These are phyloP conservation scores for Lodderomyces metapsilosis DNA, from an alignment of 1,139 yeast species.

Conservation along the genomic window DNA sequence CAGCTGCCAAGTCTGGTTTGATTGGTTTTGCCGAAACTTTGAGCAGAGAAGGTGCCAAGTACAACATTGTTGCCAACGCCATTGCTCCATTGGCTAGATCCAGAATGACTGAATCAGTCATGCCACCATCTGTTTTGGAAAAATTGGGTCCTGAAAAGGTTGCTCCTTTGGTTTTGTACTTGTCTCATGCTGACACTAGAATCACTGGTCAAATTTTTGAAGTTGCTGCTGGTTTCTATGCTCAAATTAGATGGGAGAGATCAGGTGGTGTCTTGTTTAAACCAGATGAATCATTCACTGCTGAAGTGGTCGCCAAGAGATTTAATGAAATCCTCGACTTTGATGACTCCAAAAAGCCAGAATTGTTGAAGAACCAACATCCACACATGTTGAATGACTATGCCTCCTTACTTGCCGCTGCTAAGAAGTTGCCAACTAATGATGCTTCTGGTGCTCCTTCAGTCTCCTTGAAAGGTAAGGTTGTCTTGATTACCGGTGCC, in stretches of 20 bases:
- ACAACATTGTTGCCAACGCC: conserved; percentile 80
- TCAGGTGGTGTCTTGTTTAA: conserved; percentile 82
- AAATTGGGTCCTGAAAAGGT: conserved; percentile 83
- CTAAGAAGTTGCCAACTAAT: conserved; percentile 54
- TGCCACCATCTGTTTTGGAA: conserved; percentile 83
- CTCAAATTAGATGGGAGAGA: conserved; percentile 94
- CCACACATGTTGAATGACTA: conserved; percentile 68
- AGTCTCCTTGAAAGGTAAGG: conserved; percentile 71
- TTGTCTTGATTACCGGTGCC: conserved; percentile 92
- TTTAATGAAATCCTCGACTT: conserved; percentile 67
- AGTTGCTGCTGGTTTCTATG: conserved; percentile 91
- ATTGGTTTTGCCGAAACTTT: conserved; percentile 92
- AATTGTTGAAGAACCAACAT: conserved; percentile 55
- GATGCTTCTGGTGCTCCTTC: conserved; percentile 52
- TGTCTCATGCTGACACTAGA: conserved; percentile 66
- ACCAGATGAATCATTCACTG: conserved; percentile 75
- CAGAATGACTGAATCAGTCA: conserved; percentile 89
- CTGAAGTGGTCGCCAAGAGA: conserved; percentile 76
- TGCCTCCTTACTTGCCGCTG: conserved; percentile 50
- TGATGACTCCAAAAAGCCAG: conserved; percentile 51
- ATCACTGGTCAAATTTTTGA: conserved; percentile 77
- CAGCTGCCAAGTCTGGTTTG: conserved; percentile 89
- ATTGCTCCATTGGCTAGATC: conserved; percentile 96
- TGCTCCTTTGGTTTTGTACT: conserved; percentile 83
- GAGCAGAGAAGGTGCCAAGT: conserved; percentile 88